Evolutionary conservation across 2,329 filamentous ascomycete species (phyloP).

Genomic region (Pestalotiopsis sp.): DNA sequence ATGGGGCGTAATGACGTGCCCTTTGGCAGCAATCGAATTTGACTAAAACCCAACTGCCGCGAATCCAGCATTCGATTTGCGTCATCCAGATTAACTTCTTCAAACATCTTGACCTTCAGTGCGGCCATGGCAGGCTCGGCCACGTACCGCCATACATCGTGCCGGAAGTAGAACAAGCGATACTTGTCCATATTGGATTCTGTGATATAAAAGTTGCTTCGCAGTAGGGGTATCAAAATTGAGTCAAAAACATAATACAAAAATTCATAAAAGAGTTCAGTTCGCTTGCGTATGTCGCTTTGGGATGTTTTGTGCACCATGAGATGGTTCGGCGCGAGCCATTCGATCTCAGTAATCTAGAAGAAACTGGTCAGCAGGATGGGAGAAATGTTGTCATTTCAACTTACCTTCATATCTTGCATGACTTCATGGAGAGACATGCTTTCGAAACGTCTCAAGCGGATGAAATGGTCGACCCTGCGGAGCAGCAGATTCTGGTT

Average conservation of each 20-base stretch:
- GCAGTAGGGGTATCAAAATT: conserved; percentile 81
- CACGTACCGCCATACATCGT: conserved; percentile 84
- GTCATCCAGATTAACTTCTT: conserved; percentile 66
- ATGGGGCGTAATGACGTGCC: conserved; percentile 76
- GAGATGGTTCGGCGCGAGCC: conserved; percentile 66
- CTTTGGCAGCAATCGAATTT: conserved; percentile 84
- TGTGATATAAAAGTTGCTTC: conserved; percentile 90
- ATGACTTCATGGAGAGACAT: conserved; percentile 77
- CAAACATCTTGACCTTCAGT: conserved; percentile 75
- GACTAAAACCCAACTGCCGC: conserved; percentile 73
- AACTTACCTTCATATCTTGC: conserved; percentile 72
- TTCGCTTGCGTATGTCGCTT: conserved; percentile 75
- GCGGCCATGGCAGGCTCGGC: conserved; percentile 71
- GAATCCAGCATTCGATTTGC: conserved; percentile 61
- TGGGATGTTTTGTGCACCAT: conserved; percentile 60
- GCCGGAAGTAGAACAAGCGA: conserved; percentile 88
- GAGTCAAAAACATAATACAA: conserved; percentile 95
- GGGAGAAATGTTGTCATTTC: conserved; percentile 1
- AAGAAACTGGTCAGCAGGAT: conserved; percentile 18
- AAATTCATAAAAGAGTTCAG: conserved; percentile 80
- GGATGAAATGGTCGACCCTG: conserved; percentile 77
- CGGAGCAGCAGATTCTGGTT: conserved; percentile 67
- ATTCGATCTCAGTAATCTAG: conserved; percentile 69
- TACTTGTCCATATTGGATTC: conserved; percentile 83
- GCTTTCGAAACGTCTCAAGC: conserved; percentile 78